These are phyloP conservation scores for Debaryomyces singareniensis DNA, from an alignment of 1,139 yeast species.

Conservation along the genomic window DNA sequence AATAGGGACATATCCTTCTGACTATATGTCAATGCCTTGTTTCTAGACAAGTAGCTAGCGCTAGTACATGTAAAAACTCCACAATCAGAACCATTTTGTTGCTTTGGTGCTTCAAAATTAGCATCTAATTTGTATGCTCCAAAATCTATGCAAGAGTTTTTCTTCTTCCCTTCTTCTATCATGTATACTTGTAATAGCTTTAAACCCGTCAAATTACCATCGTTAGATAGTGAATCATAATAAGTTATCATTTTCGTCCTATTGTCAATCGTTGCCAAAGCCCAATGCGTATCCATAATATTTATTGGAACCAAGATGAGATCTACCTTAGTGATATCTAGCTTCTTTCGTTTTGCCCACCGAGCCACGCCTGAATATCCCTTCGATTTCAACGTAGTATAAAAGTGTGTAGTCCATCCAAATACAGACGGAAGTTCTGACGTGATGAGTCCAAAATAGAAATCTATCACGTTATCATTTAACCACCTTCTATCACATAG, in stretches of 20 bases:
- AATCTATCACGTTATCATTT: conserved; percentile 86
- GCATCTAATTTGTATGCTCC: conserved; percentile 25
- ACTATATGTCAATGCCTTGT: conserved; percentile 43
- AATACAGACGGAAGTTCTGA: conserved; percentile 36
- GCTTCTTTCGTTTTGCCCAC: conserved; percentile 85
- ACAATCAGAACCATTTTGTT: conserved; percentile 87
- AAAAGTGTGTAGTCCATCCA: conserved; percentile 86
- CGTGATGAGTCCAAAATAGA: conserved; percentile 60
- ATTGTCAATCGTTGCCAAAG: conserved; percentile 74
- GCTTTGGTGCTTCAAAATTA: conserved; percentile 65
- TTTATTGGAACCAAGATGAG: conserved; percentile 80
- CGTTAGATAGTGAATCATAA: conserved; percentile 65
- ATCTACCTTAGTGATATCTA: conserved; percentile 58
- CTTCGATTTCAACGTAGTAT: conserved; percentile 56
- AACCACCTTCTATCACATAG: conserved; percentile 74
- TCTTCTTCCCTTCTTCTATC: conserved; percentile 47
- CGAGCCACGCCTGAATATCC: conserved; percentile 82
- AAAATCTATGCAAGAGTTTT: conserved; percentile 27
- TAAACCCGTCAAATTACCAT: conserved; percentile 54
- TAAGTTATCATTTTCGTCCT: conserved; percentile 52
- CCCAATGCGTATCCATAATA: conserved; percentile 85
- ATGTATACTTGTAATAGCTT: conserved; percentile 53
- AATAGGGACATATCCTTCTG: conserved; percentile 68
- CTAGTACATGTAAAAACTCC: conserved; percentile 90
- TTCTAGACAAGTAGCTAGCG: conserved; percentile 54